A percentile compares a stretch with the other conserved stretches of the same genome.
Evolutionary conservation across 768 basidiomycete species (phyloP).

Genomic region (Rhizopogon vulgaris): DNA sequence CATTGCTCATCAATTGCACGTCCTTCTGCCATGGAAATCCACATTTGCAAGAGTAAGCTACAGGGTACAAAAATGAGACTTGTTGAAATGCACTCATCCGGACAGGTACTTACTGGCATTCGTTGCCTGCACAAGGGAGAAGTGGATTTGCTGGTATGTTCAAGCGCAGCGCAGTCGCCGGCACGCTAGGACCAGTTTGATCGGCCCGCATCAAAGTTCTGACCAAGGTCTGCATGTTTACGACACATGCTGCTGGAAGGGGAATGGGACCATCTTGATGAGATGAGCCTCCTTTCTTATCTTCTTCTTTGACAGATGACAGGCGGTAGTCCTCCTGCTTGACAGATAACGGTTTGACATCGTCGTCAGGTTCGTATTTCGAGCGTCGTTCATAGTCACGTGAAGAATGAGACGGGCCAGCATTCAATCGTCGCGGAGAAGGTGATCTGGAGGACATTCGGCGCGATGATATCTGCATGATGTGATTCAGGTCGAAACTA

Average conservation of each 20-base stretch:
- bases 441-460: slow-evolving; percentile 6
- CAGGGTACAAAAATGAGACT: background rate
- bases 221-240: slow-evolving; percentile 37
- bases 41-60: slow-evolving; percentile 38
- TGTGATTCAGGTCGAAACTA: background rate
- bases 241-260: slow-evolving; percentile 27
- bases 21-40: slow-evolving; percentile 41
- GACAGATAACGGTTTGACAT: background rate
- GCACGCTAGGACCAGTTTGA: slow-evolving; percentile 16
- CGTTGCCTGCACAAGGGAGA: slow-evolving; percentile 45
- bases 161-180: slow-evolving; percentile 29
- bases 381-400: background rate
- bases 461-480: slow-evolving; percentile 5
- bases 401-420: background rate
- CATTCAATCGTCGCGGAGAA: slow-evolving; percentile 4
- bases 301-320: background rate
- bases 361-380: background rate
- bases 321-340: background rate
- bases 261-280: background rate
- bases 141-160: slow-evolving; percentile 25
- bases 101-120: slow-evolving; percentile 36
- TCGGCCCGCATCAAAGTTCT: slow-evolving; percentile 31
- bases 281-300: background rate
- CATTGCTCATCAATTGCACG: slow-evolving; percentile 42
- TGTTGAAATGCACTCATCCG: background rate